phyloP scores from a whole-genome alignment of 78 protist species.

The Dictyostelium firmibasis region DNA sequence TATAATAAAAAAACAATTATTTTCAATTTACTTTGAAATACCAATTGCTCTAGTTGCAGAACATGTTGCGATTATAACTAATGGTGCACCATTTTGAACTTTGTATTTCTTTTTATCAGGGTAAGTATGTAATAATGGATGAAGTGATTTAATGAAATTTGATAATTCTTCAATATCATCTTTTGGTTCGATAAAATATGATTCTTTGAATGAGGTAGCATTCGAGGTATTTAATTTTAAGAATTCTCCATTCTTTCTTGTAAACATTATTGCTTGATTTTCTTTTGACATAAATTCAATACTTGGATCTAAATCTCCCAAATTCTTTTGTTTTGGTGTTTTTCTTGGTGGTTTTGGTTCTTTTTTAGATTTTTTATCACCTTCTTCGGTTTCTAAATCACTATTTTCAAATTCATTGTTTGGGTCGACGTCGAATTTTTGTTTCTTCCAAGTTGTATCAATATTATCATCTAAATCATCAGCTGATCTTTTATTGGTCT shows the following conservation, averaged over 20 bases:
- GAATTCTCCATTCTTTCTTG: neutral
- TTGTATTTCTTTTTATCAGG: slow-evolving; percentile 20
- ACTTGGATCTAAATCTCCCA: slow-evolving; percentile 22
- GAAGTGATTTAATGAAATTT: slow-evolving; percentile 14
- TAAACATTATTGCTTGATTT: slow-evolving; percentile 33
- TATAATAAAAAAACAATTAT: too few species aligned
- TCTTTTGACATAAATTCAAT: neutral
- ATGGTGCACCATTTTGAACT: slow-evolving; percentile 45
- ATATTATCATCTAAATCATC: slow-evolving; percentile 25
- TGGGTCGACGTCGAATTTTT: neutral
- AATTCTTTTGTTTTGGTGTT: slow-evolving; percentile 45
- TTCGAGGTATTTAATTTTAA: slow-evolving; percentile 21
- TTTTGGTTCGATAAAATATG: slow-evolving; percentile 30
- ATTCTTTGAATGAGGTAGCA: neutral
- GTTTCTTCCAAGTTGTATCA: neutral
- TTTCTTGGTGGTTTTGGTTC: neutral
- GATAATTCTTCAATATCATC: neutral
- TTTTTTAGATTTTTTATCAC: neutral
- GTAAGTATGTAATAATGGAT: slow-evolving; percentile 2
- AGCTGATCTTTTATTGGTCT: neutral
- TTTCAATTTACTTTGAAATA: slow-evolving; percentile 24
- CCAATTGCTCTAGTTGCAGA: slow-evolving; percentile 78
- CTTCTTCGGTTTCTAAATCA: neutral
- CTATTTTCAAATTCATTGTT: neutral
- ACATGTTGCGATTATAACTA: slow-evolving; percentile 41